phyloP scores from a whole-genome alignment of 2,329 filamentous ascomycete genomes.

The Diaporthe caulivora region DNA sequence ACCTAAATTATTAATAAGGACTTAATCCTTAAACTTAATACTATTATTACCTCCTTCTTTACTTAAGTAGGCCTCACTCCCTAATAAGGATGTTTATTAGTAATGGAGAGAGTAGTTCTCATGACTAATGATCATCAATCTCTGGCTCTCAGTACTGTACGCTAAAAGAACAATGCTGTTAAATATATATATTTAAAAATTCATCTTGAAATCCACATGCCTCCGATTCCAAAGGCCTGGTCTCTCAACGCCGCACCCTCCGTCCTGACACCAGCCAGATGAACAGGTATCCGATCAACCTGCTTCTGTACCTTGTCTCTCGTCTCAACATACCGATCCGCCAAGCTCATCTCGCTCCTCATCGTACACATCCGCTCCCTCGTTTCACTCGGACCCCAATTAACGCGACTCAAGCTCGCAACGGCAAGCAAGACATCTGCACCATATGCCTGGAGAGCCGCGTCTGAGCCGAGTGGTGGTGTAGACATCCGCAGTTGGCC shows the following conservation, averaged over 20 bases:
- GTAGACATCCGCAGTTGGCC: constrained; percentile 52
- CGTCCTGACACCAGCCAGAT: constrained; percentile 69
- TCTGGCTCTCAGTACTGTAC: too few species aligned
- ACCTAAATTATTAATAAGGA: too few species aligned
- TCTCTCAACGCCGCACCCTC: constrained; percentile 61
- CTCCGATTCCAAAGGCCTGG: constrained; percentile 60
- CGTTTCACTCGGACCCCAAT: constrained; percentile 58
- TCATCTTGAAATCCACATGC: constrained; percentile 60
- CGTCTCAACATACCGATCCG: constrained; percentile 61
- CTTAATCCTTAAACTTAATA: too few species aligned
- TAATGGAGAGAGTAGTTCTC: too few species aligned
- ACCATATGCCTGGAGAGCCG: constrained; percentile 48
- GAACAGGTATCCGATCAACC: constrained; percentile 70
- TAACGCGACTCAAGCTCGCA: constrained; percentile 59
- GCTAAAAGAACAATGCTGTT: too few species aligned
- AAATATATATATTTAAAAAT: not conserved
- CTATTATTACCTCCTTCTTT: too few species aligned
- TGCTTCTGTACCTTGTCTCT: constrained; percentile 64
- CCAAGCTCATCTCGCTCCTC: constrained; percentile 56
- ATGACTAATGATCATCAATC: too few species aligned
- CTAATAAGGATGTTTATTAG: too few species aligned
- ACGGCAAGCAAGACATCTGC: constrained; percentile 58
- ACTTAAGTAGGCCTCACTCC: too few species aligned
- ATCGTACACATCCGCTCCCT: constrained; percentile 53
- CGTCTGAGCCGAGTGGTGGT: constrained; percentile 58